Percentiles rank a stretch among this genome's conserved stretches.
Conservation (phyloP, 305 asterid species). For the Salvia sclarea region DNA sequence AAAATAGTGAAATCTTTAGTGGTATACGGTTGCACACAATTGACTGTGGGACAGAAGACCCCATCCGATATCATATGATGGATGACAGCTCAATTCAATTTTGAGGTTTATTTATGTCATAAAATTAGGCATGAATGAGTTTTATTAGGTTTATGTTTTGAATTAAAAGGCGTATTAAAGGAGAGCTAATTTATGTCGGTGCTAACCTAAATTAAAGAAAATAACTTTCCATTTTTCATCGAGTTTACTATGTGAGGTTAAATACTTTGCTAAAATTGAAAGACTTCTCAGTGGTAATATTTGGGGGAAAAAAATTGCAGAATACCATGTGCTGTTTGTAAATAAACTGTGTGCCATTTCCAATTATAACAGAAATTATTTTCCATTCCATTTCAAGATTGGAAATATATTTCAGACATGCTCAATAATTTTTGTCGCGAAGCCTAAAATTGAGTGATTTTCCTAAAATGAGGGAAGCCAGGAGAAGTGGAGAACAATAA, state of each 20-base stretch:
- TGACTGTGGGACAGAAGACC: too few species aligned
- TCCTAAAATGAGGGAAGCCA: slow-evolving; percentile 3
- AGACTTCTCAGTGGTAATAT: not conserved
- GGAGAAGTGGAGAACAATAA: slow-evolving; percentile 1
- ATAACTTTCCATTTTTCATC: not conserved
- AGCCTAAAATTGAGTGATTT: not conserved
- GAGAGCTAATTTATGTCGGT: not conserved
- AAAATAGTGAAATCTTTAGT: too few species aligned
- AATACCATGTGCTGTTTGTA: slow-evolving; percentile 8
- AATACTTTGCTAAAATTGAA: not conserved
- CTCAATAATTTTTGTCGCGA: not conserved
- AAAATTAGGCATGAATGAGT: too few species aligned
- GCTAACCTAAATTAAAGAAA: too few species aligned
- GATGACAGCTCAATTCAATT: too few species aligned
- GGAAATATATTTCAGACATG: not conserved
- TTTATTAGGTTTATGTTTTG: too few species aligned
- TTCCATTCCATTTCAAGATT: not conserved
- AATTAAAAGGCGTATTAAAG: not conserved
- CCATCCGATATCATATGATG: too few species aligned
- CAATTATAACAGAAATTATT: not conserved
- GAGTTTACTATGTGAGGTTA: not conserved
- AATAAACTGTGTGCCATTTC: slow-evolving; percentile 17
- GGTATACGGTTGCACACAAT: too few species aligned
- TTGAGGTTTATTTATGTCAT: too few species aligned
- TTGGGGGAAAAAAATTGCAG: not conserved